phyloP scores from a whole-genome alignment of 108 stramenopile species.

The Aurantiochytrium sp. region DNA sequence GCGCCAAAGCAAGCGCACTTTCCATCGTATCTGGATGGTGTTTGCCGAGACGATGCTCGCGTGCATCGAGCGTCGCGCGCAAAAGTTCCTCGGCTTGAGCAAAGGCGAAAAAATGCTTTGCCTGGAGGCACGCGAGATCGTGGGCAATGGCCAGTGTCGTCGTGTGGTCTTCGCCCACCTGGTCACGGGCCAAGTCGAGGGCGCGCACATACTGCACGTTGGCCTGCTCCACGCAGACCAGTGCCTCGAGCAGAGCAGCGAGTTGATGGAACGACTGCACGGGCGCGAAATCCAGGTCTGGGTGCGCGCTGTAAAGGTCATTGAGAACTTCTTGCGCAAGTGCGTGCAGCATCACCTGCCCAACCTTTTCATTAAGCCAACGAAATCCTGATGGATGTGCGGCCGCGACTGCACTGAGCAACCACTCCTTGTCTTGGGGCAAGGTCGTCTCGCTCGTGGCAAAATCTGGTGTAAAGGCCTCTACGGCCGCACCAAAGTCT shows the following conservation, averaged over 20 bases:
- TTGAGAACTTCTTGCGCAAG: neutral
- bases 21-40: neutral
- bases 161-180: neutral
- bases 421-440: constrained; percentile 4
- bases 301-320: neutral
- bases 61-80: neutral
- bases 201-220: neutral
- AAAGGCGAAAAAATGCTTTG: neutral
- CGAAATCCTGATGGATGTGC: neutral
- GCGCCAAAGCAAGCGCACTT: neutral
- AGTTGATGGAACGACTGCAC: neutral
- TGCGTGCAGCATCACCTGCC: neutral
- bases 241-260: neutral
- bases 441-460: neutral
- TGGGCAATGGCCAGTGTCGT: neutral
- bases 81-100: neutral
- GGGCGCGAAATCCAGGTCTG: neutral
- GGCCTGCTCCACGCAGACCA: constrained; percentile 5
- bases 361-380: constrained; percentile 7
- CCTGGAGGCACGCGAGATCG: constrained; percentile 1
- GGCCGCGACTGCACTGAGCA: neutral
- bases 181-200: constrained; percentile 6
- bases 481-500: neutral
- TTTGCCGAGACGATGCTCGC: neutral
- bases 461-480: neutral